Conservation (phyloP, 2,329 filamentous ascomycete genomes). For the Xylaria sp. region DNA sequence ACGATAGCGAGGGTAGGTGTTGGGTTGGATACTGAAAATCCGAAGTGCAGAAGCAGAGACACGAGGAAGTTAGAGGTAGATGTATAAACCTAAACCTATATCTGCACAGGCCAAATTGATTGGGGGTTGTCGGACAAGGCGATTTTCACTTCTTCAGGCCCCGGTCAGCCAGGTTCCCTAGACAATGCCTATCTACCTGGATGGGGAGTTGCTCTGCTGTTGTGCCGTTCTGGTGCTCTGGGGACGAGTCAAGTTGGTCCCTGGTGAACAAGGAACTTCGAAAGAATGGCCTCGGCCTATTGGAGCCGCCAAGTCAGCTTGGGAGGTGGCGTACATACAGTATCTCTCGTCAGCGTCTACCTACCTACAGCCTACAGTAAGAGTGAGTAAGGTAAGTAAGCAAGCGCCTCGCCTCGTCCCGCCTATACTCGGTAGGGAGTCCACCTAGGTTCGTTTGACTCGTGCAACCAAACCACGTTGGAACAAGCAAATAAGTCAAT, state of each 20-base stretch:
- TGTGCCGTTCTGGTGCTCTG: not conserved
- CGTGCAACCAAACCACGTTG: conserved; percentile 8
- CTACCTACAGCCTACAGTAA: not conserved
- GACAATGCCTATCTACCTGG: not conserved
- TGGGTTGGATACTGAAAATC: conserved; percentile 4
- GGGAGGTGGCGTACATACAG: conserved; percentile 19
- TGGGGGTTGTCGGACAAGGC: conserved; percentile 1
- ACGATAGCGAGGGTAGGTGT: conserved; percentile 15
- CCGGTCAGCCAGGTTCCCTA: not conserved
- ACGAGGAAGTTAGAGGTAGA: not conserved
- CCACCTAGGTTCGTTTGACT: not conserved
- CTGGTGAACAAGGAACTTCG: conserved; percentile 1
- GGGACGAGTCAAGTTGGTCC: conserved; percentile 23
- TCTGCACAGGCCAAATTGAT: not conserved
- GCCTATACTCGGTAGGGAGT: not conserved
- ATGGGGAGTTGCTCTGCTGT: not conserved
- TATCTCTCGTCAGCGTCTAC: conserved; percentile 1
- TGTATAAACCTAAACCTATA: not conserved
- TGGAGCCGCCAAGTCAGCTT: conserved; percentile 19
- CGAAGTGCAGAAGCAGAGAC: not conserved
- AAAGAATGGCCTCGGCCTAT: conserved; percentile 21
- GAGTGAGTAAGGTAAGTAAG: not conserved
- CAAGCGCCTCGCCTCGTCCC: not conserved
- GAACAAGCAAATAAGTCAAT: not conserved
- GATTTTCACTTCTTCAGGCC: conserved; percentile 6